These are phyloP conservation scores for Amanita polypyramis DNA, from an alignment of 768 basidiomycete species.

Conservation along the genomic window DNA sequence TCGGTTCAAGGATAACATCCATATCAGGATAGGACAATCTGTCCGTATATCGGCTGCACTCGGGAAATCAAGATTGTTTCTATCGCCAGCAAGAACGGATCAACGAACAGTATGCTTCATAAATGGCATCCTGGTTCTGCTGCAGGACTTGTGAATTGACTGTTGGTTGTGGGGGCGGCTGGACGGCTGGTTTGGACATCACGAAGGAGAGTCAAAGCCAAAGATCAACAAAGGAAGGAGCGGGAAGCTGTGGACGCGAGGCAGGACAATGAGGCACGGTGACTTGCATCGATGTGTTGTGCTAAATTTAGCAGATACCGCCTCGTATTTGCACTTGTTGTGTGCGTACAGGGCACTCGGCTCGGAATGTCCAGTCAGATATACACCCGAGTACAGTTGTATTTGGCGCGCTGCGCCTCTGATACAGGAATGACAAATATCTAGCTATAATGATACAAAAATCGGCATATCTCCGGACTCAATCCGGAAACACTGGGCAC, in stretches of 20 bases:
- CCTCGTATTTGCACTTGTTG: not conserved
- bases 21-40: slow-evolving; percentile 64
- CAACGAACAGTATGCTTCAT: slow-evolving; percentile 4
- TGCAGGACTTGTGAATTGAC: slow-evolving; percentile 5
- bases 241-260: not conserved
- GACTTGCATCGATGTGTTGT: not conserved
- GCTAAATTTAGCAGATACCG: not conserved
- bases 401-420: not conserved
- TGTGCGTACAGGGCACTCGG: not conserved
- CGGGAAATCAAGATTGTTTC: not conserved
- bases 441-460: too few relatives aligned
- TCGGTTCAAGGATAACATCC: slow-evolving; percentile 72
- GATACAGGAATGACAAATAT: not conserved
- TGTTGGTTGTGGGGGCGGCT: not conserved
- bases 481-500: not conserved
- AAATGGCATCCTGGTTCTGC: slow-evolving; percentile 6
- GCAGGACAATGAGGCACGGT: not conserved
- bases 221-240: not conserved
- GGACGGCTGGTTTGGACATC: not conserved
- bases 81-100: not conserved
- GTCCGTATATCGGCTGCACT: not conserved
- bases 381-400: too few relatives aligned
- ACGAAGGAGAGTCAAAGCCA: not conserved
- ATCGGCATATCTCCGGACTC: too few relatives aligned
- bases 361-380: too few relatives aligned